phyloP scores from a whole-genome alignment of 495 filamentous ascomycete species.

The Penicillium paxilli region DNA sequence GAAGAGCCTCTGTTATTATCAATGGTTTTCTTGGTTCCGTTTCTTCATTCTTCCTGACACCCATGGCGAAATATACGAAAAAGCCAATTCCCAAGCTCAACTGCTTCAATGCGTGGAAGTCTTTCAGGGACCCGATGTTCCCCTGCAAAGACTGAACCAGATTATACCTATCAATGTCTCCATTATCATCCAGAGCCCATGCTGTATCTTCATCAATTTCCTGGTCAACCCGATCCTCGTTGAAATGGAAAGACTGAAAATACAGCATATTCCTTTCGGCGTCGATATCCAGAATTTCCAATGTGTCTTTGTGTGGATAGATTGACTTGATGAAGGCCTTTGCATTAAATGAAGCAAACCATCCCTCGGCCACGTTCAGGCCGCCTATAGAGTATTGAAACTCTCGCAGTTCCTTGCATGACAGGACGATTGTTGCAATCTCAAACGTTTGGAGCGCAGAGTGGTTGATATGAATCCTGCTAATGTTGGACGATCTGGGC shows the following conservation, averaged over 20 bases:
- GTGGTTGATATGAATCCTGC: slow-evolving; percentile 16
- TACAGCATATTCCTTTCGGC: neutral
- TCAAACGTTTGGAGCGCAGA: slow-evolving; percentile 9
- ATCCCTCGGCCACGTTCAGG: slow-evolving; percentile 4
- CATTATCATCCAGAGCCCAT: neutral
- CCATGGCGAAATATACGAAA: slow-evolving; percentile 25
- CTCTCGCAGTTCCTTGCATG: slow-evolving; percentile 18
- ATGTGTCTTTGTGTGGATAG: slow-evolving; percentile 20
- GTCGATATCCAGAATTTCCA: slow-evolving; percentile 29
- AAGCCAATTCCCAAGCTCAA: slow-evolving; percentile 23
- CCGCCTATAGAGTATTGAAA: slow-evolving; percentile 26
- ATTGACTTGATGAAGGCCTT: slow-evolving; percentile 24
- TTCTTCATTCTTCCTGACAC: slow-evolving; percentile 3
- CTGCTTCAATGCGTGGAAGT: slow-evolving; percentile 21
- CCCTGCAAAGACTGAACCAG: neutral
- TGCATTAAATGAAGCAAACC: slow-evolving; percentile 9
- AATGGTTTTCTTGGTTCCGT: neutral
- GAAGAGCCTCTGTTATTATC: slow-evolving; percentile 16
- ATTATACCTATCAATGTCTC: neutral
- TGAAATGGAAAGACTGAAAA: neutral
- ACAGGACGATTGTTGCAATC: slow-evolving; percentile 15
- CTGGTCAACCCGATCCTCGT: slow-evolving; percentile 3
- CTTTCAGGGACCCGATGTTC: slow-evolving; percentile 8
- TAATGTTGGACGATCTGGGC: slow-evolving; percentile 18
- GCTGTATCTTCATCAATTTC: neutral